Evolutionary conservation across 2,329 filamentous ascomycete genomes (phyloP), one percentile per base, ranked within the genome.

Genomic region (Apiospora malaysiana): DNA sequence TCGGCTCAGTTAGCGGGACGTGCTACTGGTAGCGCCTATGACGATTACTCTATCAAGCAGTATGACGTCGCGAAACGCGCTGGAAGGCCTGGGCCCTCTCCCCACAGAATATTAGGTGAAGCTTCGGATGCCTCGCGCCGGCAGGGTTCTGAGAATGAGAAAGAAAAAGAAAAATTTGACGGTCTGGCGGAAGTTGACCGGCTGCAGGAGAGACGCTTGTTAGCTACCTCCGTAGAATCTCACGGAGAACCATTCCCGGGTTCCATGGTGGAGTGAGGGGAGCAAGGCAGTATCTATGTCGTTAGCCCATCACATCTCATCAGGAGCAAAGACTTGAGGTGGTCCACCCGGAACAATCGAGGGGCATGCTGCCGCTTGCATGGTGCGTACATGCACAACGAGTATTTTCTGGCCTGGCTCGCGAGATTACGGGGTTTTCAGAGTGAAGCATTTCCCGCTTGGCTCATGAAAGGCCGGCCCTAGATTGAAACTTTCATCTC

Each of bases 21-120:
- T 68, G 43, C 66, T 27, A 40, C 25, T 47, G 43, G 66, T 68
- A 47, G 43, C 43, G 32, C 66, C 66, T 68, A 47, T 68, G 66
- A 68, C 66, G 66, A 47, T 47, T 32, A 47, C 66, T 68, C 25
- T 47, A 63, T 37, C 66, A 68, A 68, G 66, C 43, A 47, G 66
- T 68, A 68, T 68, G 66, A 68, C 66, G 66, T 68, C 66, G 43
- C 66, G 16, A 47, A 68, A 40, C 42, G 66, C 45, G 66, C 66
- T 45, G 66, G 23, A 47, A 63, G 37, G 56, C 56, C 56, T 40
- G 56, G 27, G 10, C 27, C 56, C 56, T 6, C 43, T n/a, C 27
- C 66, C 66, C 66, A 47, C 43, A 47, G 23, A 25, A 47, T 16
- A 68, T 37, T 47, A 21, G 43, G n/a, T 68, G 66, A 47, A 68